These are phyloP conservation scores for Monosporascus sp. DNA, from an alignment of 2,329 filamentous ascomycete species.

Conservation along the genomic window DNA sequence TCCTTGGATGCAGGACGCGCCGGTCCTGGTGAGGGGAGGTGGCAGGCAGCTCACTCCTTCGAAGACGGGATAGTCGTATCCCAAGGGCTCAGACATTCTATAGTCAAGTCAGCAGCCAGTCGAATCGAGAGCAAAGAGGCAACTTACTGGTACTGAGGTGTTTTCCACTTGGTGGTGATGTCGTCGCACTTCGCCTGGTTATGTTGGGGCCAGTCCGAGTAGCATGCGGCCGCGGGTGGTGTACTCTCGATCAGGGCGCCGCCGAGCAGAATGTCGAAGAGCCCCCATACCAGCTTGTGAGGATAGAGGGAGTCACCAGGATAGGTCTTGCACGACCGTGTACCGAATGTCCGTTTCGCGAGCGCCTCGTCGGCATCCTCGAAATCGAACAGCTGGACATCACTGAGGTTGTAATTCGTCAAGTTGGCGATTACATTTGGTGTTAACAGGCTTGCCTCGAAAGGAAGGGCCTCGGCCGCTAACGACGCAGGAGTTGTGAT, in stretches of 20 bases:
- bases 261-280: constrained; percentile 21
- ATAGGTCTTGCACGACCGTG: constrained; percentile 20
- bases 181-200: constrained; percentile 22
- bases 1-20: constrained; percentile 31
- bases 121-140: not conserved
- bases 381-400: constrained; percentile 21
- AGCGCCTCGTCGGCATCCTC: constrained; percentile 4
- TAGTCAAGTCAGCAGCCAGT: not conserved
- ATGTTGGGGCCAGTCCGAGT: constrained; percentile 21
- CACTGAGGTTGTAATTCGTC: constrained; percentile 15
- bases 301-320: constrained; percentile 27
- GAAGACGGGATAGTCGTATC: constrained; percentile 34
- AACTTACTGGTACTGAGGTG: constrained; percentile 18
- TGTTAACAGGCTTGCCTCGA: constrained; percentile 14
- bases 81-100: constrained; percentile 20
- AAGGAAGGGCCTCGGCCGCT: constrained; percentile 9
- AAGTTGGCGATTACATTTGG: constrained; percentile 18
- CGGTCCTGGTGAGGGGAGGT: constrained; percentile 15
- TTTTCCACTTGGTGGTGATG: constrained; percentile 24
- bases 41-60: constrained; percentile 22
- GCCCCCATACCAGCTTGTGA: constrained; percentile 21
- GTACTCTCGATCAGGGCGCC: constrained; percentile 27
- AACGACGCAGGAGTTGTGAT: constrained; percentile 6
- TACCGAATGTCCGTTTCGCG: constrained; percentile 3
- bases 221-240: constrained; percentile 29